phyloP scores from a whole-genome alignment of 805 yeast species.

The Jamesozyma rosinii region DNA sequence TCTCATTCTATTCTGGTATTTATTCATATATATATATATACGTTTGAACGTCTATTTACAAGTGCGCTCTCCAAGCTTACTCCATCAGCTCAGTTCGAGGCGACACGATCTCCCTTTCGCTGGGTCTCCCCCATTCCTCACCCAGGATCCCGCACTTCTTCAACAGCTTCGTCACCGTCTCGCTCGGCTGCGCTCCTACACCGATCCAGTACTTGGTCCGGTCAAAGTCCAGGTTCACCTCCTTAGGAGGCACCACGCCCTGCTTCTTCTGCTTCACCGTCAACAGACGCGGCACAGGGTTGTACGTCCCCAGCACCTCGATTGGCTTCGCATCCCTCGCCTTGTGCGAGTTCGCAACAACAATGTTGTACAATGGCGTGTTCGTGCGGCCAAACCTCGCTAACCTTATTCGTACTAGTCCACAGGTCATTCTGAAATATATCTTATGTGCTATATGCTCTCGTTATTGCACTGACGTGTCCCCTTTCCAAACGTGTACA shows the following conservation, averaged over 20 bases:
- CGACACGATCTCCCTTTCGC: slow-evolving; percentile 14
- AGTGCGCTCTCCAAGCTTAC: slow-evolving; percentile 4
- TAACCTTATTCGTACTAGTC: slow-evolving; percentile 75
- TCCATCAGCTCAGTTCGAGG: slow-evolving; percentile 22
- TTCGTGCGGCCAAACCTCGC: slow-evolving; percentile 88
- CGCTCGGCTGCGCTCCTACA: slow-evolving; percentile 92
- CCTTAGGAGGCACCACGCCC: slow-evolving; percentile 60
- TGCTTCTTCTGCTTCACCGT: slow-evolving; percentile 44
- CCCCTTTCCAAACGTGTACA: too few relatives aligned
- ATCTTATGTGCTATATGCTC: too few relatives aligned
- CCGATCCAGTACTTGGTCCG: slow-evolving; percentile 95
- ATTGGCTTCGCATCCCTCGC: slow-evolving; percentile 85
- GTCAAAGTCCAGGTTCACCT: slow-evolving; percentile 73
- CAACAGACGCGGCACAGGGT: slow-evolving; percentile 69
- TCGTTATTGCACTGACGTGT: too few relatives aligned
- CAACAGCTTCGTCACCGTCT: slow-evolving; percentile 65
- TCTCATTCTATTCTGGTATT: too few relatives aligned
- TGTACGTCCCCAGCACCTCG: slow-evolving; percentile 90
- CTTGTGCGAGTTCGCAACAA: slow-evolving; percentile 65
- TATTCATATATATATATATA: slow-evolving; percentile 3
- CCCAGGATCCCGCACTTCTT: slow-evolving; percentile 59
- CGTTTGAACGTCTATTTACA: neutral
- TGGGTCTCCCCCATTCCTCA: slow-evolving; percentile 20
- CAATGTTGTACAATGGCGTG: slow-evolving; percentile 85
- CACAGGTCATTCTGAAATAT: slow-evolving; percentile 41